A percentile compares a stretch with the other conserved stretches of the same genome.
Evolutionary conservation across 768 basidiomycete genomes (phyloP).

Genomic region (Termitomyces sp.): DNA sequence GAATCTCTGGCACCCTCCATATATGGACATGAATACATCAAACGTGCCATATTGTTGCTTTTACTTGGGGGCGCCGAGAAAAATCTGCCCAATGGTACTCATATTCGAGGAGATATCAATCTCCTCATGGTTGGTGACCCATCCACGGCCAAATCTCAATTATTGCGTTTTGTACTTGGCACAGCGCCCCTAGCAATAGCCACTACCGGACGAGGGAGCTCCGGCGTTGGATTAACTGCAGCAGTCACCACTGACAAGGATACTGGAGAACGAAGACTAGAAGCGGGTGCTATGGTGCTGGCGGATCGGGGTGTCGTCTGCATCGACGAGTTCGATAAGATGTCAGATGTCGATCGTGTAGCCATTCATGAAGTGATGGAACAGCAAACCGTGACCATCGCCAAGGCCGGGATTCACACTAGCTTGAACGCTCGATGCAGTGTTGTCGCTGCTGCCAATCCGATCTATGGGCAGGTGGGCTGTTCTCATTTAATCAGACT

Average conservation of each 20-base stretch:
- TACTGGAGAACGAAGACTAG: conserved; percentile 93
- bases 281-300: conserved; percentile 99
- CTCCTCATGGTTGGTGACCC: conserved; percentile 99
- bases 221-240: conserved; percentile 98
- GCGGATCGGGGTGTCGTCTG: conserved; percentile 99
- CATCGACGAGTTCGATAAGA: conserved; percentile 99
- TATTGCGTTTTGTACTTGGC: conserved; percentile 92
- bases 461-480: conserved; percentile 92
- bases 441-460: conserved; percentile 97
- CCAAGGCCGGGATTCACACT: conserved; percentile 98
- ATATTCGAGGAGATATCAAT: conserved; percentile 99
- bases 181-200: conserved; percentile 97
- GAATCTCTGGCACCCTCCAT: conserved; percentile 97
- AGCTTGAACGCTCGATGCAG: conserved; percentile 97
- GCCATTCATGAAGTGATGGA: conserved; percentile 99
- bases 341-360: conserved; percentile 98
- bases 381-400: conserved; percentile 98
- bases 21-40: conserved; percentile 94
- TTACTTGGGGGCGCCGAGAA: conserved; percentile 97
- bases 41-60: conserved; percentile 87
- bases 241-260: conserved; percentile 98
- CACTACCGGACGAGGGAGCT: conserved; percentile 95
- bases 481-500: background rate
- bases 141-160: conserved; percentile 95
- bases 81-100: conserved; percentile 95